phyloP scores from a whole-genome alignment of 441 rosid genomes.

The Corymbia calophylla region DNA sequence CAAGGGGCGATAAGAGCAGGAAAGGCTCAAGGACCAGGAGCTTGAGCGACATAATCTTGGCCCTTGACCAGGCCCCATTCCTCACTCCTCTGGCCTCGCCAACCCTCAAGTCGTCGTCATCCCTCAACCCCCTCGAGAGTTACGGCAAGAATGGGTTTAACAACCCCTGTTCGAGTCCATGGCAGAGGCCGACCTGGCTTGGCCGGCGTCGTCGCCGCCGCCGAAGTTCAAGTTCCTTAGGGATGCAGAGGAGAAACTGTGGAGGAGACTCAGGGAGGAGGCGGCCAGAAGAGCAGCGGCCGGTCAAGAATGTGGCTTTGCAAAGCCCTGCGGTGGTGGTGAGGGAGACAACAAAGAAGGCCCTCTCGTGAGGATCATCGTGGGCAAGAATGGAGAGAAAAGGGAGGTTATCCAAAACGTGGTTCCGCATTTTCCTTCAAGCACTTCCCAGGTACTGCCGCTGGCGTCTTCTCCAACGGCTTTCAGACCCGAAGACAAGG shows the following conservation, averaged over 20 bases:
- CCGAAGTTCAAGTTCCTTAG: constrained; percentile 90
- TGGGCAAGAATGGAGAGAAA: constrained; percentile 24
- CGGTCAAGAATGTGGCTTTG: background rate
- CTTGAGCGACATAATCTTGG: constrained; percentile 52
- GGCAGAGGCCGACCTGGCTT: constrained; percentile 36
- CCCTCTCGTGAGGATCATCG: constrained; percentile 52
- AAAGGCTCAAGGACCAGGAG: constrained; percentile 69
- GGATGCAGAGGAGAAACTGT: constrained; percentile 82
- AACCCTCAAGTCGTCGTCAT: constrained; percentile 29
- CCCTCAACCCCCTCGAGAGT: constrained; percentile 14
- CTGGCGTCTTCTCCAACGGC: constrained; percentile 52
- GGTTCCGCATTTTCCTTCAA: constrained; percentile 27
- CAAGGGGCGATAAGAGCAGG: constrained; percentile 42
- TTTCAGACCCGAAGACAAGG: constrained; percentile 36
- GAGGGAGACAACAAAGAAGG: constrained; percentile 26
- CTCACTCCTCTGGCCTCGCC: constrained; percentile 73
- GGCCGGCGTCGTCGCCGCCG: constrained; percentile 69
- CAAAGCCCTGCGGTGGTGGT: background rate
- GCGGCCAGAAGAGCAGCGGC: constrained; percentile 26
- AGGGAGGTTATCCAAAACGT: constrained; percentile 23
- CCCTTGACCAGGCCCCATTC: constrained; percentile 33
- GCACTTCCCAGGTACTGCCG: constrained; percentile 65
- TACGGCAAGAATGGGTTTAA: constrained; percentile 53
- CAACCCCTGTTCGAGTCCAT: constrained; percentile 73
- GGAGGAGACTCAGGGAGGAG: constrained; percentile 50